Percentiles rank a stretch among this genome's conserved stretches.
Conservation (phyloP, 306 rosid genomes). For the Elaeagnus macrophylla region DNA sequence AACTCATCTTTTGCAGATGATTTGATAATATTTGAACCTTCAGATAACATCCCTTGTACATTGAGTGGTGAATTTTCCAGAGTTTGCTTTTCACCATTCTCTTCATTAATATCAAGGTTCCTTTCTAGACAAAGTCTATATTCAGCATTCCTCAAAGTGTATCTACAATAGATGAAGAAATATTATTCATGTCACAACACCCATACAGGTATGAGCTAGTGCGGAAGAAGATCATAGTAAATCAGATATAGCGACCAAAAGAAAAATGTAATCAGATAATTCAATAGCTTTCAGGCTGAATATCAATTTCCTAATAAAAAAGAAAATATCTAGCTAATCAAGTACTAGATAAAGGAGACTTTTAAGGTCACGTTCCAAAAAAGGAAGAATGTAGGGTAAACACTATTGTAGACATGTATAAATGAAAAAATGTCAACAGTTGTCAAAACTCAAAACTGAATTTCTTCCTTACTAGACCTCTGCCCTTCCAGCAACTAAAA, state of each 20-base stretch:
- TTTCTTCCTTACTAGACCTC: not conserved
- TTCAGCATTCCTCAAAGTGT: conserved; percentile 89
- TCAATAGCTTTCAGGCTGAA: too few relatives aligned
- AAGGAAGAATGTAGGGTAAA: too few relatives aligned
- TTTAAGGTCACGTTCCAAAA: too few relatives aligned
- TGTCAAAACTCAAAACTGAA: too few relatives aligned
- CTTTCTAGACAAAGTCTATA: conserved; percentile 84
- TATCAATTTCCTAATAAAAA: too few relatives aligned
- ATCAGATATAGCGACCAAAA: too few relatives aligned
- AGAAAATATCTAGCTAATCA: too few relatives aligned
- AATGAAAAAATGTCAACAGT: too few relatives aligned
- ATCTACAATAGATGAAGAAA: conserved; percentile 38
- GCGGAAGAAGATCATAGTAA: not conserved
- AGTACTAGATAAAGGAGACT: too few relatives aligned
- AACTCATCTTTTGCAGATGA: conserved; percentile 36
- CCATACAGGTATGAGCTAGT: not conserved
- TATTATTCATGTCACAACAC: conserved; percentile 13
- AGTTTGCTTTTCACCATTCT: conserved; percentile 38
- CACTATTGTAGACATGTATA: too few relatives aligned
- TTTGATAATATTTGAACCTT: conserved; percentile 45
- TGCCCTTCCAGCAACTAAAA: not conserved
- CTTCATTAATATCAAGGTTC: conserved; percentile 49
- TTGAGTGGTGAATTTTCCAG: conserved; percentile 31
- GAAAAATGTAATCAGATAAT: too few relatives aligned
- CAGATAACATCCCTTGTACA: conserved; percentile 50